phyloP scores from a whole-genome alignment of 495 filamentous ascomycete genomes.

The Trypethelium eluteriae region DNA sequence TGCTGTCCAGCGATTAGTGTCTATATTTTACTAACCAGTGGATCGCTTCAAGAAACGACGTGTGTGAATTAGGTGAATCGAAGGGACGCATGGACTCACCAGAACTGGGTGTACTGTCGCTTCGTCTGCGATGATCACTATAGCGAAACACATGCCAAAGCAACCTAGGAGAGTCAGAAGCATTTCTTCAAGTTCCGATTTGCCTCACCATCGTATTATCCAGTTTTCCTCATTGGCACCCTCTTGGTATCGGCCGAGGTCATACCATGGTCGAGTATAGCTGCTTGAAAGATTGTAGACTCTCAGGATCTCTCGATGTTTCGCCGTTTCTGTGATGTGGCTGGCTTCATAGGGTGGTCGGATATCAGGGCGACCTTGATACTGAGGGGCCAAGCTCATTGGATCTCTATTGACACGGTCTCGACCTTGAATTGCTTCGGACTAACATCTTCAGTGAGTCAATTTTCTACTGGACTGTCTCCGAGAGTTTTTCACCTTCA shows the following conservation, averaged over 20 bases:
- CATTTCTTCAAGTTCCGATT: not conserved
- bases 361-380: conserved; percentile 17
- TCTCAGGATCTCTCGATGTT: conserved; percentile 30
- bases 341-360: conserved; percentile 30
- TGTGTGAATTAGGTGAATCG: not conserved
- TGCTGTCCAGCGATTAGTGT: not conserved
- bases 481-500: conserved; percentile 22
- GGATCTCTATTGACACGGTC: conserved; percentile 26
- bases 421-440: conserved; percentile 31
- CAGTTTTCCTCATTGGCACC: conserved; percentile 34
- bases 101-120: conserved; percentile 14
- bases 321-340: conserved; percentile 33
- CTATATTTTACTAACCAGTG: not conserved
- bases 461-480: not conserved
- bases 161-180: conserved; percentile 6
- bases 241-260: conserved; percentile 27
- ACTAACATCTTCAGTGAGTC: conserved; percentile 21
- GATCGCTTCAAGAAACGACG: not conserved
- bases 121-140: conserved; percentile 31
- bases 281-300: conserved; percentile 23
- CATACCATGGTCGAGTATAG: conserved; percentile 27
- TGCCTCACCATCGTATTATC: conserved; percentile 31
- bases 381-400: conserved; percentile 22
- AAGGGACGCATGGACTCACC: not conserved
- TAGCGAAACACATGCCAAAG: conserved; percentile 40